Base-by-base conservation (phyloP, 2,329 filamentous ascomycete species). In the Ophiostoma ulmi region DNA sequence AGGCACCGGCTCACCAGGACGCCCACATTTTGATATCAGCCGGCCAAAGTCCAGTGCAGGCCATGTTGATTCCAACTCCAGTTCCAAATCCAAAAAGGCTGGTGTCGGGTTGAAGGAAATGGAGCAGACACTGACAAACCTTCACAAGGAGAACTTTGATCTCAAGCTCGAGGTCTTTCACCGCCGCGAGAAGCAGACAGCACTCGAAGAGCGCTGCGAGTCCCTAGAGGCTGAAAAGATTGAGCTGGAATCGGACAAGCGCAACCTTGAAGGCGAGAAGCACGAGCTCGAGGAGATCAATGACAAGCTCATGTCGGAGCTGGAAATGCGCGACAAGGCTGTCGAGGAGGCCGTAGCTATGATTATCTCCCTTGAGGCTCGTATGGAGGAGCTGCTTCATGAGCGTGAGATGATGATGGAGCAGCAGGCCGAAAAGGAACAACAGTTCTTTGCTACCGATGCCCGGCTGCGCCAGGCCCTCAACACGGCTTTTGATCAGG, bases 141-240 rank as follows among this genome's bases (percentile, higher is more conserved):
- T 92, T 31, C 88, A 90, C 77, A 93, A 93, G 77, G 87, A 91
- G 79, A 93, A 92, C 75, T 93, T 92, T 74, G 90, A 91, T 74
- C 82, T 93, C 61, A 92, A 93, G 78, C 81, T 92, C 41, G 90
- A 92, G 76, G 79, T 93, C 0, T 91, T 86, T 74, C 89, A 92
- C 76, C 84, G 89, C 7, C 84, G 90, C 38, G 86, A 92, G 78
- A 84, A 85, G 69, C 88, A 90, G 75, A 83, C 82, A 10, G 78
- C 77, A 5, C 79, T 91, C 22, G 85, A 88, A 73, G 77, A 79
- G 52, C 72, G 68, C 20, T 72, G 73, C 8, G 83, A 88, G 69
- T 84, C 79, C 78, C 4, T 85, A 86, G 76, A 78, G 85, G 67
- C 82, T 85, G 83, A 86, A n/a, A 82, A 88, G 73, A 89, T 89